Conservation (phyloP, 345 rosid species). For the Lumnitzera littorea region DNA sequence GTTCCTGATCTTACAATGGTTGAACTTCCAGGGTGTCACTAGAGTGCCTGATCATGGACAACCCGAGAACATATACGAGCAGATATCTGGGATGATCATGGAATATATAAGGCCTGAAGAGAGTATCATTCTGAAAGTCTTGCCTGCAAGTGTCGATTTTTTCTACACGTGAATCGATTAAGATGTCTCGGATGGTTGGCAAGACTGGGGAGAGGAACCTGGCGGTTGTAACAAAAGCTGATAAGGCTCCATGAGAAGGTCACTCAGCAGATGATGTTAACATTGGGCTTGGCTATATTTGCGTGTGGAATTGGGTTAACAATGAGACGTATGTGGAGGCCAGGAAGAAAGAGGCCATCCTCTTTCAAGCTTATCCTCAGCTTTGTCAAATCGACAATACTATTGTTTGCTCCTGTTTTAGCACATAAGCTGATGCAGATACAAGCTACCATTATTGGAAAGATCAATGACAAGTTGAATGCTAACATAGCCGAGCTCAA, state of each 20-base stretch:
- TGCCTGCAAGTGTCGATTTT: conserved; percentile 41
- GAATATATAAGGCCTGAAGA: conserved; percentile 38
- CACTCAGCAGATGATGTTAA: conserved; percentile 36
- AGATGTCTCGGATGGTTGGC: conserved; percentile 45
- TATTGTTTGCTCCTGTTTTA: conserved; percentile 31
- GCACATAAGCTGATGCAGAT: conserved; percentile 27
- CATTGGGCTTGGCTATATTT: conserved; percentile 42
- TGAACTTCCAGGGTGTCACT: conserved; percentile 54
- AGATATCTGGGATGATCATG: conserved; percentile 30
- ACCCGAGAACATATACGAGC: conserved; percentile 42
- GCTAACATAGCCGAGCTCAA: conserved; percentile 5
- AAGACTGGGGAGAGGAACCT: conserved; percentile 35
- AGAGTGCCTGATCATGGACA: conserved; percentile 46
- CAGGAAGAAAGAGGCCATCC: conserved; percentile 13
- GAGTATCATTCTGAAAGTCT: conserved; percentile 40
- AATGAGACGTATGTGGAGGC: conserved; percentile 35
- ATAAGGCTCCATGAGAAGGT: conserved; percentile 39
- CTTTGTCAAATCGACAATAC: conserved; percentile 25
- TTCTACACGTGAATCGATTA: conserved; percentile 44
- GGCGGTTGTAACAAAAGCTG: conserved; percentile 46
- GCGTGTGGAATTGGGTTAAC: conserved; percentile 37
- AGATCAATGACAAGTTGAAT: conserved; percentile 25
- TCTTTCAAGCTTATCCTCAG: conserved; percentile 18
- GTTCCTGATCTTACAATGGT: conserved; percentile 53
- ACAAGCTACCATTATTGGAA: conserved; percentile 23